Conservation (phyloP, 345 rosid species). For the Luvunga scandens region DNA sequence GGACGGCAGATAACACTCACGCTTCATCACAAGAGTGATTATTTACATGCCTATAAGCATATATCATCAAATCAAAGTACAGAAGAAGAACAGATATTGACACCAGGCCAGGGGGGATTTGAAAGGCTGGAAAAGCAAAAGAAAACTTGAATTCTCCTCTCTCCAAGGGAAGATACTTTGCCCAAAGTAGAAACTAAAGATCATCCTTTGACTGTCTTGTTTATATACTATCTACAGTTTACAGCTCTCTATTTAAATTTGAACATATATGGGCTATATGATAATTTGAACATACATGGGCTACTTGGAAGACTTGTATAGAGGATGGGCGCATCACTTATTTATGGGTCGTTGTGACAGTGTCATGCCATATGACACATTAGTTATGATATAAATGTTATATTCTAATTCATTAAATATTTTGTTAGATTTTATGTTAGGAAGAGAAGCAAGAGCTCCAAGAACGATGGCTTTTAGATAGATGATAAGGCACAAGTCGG, state of each 20-base stretch:
- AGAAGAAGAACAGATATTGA: neutral
- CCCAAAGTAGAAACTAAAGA: conserved; percentile 38
- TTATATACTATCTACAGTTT: neutral
- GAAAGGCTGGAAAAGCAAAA: conserved; percentile 41
- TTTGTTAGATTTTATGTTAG: no score
- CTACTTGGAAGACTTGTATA: neutral
- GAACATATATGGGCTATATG: neutral
- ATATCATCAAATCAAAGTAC: conserved; percentile 3
- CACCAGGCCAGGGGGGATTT: conserved; percentile 10
- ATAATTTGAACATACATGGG: neutral
- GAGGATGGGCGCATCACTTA: neutral
- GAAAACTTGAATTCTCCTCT: conserved; percentile 19
- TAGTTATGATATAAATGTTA: no score
- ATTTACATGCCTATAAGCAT: neutral
- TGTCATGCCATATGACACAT: no score
- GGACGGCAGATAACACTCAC: no score
- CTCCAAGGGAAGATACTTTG: conserved; percentile 30
- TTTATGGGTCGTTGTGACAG: no score
- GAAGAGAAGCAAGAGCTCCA: no score
- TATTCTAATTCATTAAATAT: no score
- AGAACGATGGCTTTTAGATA: neutral
- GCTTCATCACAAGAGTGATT: neutral
- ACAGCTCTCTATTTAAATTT: conserved; percentile 6
- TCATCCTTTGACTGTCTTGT: conserved; percentile 40
- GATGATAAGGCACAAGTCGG: conserved; percentile 10